Percentiles rank a stretch among this genome's conserved stretches.
Conservation (phyloP, 208 protist species). For the Phytomonas francai region DNA sequence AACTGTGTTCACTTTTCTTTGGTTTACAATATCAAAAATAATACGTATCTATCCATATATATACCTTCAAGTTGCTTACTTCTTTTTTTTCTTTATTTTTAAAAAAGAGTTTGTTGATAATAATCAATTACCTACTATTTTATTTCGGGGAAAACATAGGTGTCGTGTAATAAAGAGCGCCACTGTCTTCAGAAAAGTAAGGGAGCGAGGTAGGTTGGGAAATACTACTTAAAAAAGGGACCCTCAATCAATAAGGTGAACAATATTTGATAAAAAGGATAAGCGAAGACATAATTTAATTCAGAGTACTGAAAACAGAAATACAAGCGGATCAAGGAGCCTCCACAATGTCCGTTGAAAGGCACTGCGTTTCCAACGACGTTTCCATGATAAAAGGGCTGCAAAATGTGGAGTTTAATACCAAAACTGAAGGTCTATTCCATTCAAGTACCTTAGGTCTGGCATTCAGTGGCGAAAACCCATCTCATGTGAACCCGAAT, state of each 20-base stretch:
- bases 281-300: background rate
- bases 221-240: background rate
- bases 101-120: background rate
- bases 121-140: constrained; percentile 6
- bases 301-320: background rate
- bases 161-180: background rate
- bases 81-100: constrained; percentile 7
- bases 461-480: background rate
- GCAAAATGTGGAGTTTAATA: background rate
- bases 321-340: background rate
- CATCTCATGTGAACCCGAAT: background rate
- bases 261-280: background rate
- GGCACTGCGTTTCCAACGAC: background rate
- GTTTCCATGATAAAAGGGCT: background rate
- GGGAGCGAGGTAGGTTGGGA: background rate
- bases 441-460: background rate
- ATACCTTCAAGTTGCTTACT: constrained; percentile 3
- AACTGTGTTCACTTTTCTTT: constrained; percentile 4
- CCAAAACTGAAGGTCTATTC: background rate
- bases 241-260: background rate
- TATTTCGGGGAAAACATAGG: background rate
- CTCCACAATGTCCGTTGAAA: background rate
- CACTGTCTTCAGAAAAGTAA: background rate
- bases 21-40: constrained; percentile 7
- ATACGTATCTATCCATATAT: constrained; percentile 3